These are phyloP conservation scores for Salvia miltiorrhiza DNA, from an alignment of 257 asterid genomes.

Conservation along the genomic window DNA sequence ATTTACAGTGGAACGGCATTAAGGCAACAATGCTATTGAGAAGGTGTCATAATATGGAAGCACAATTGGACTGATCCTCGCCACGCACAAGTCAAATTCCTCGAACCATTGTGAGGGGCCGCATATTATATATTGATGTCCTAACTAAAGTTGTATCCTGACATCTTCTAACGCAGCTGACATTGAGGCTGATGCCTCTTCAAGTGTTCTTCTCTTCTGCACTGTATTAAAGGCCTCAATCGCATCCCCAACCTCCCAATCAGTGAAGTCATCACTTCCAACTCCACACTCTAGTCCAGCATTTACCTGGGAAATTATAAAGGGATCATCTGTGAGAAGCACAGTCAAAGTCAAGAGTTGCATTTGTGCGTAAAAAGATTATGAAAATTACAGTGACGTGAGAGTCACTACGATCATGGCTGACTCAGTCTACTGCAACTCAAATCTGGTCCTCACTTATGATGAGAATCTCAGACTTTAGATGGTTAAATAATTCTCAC, in stretches of 20 bases:
- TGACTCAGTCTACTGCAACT: not conserved
- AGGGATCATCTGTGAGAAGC: not conserved
- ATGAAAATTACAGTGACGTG: not conserved
- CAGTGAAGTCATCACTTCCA: conserved; percentile 56
- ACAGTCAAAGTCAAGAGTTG: not conserved
- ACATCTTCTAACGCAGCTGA: conserved; percentile 69
- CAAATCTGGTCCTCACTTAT: not conserved
- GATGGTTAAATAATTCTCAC: not conserved
- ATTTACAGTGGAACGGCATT: conserved; percentile 49
- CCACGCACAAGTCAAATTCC: not conserved
- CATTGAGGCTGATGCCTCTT: conserved; percentile 92
- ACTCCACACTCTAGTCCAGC: conserved; percentile 94
- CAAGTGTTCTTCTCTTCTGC: conserved; percentile 81
- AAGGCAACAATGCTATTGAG: conserved; percentile 1
- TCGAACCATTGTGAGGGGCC: not conserved
- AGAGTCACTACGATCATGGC: not conserved
- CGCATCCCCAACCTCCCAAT: conserved; percentile 76
- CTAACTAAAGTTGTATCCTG: conserved; percentile 38
- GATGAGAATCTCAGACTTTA: not conserved
- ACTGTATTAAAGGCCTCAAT: conserved; percentile 69
- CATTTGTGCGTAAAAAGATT: not conserved
- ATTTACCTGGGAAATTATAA: conserved; percentile 54
- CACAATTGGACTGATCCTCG: not conserved
- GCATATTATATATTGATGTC: not conserved
- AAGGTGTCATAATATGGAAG: conserved; percentile 7